Base-by-base conservation (phyloP, 2,329 filamentous ascomycete species). In the Alternaria sp. region DNA sequence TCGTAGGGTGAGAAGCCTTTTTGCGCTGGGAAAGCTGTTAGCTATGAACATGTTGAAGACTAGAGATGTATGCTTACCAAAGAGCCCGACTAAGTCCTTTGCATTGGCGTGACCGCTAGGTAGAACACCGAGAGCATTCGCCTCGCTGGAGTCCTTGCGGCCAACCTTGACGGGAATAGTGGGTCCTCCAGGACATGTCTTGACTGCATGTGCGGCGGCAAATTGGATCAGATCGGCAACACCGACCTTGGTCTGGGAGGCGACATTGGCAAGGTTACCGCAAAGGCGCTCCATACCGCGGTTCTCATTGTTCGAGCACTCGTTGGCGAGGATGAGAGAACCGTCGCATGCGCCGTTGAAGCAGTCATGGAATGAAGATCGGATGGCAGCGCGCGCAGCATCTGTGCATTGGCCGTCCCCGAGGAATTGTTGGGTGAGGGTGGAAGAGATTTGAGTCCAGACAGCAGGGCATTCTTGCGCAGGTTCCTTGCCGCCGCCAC, bases 211-310 rank as follows among this genome's bases (percentile, higher is more conserved):
- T 11, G 77, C 77, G 36, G 69, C 77, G n/a, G 77, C 77, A 51
- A 79, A 80, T 45, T 80, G 77, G 47, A 80, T 79, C 23, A 79
- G 66, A 52, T 80, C 77, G 21, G 72, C 77, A 15, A 73, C 67
- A 5, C 77, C 76, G 21, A 80, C 77, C 9, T 68, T 71, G 50
- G 82, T 84, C 51, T 82, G 76, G 13, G 69, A 68, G 30, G 81
- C 81, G 63, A 85, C 79, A 5, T 65, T 66, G 40, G 75, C 74
- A 1, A 84, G 77, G 56, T 80, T 79, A 4, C 69, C 66, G 15
- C 80, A 82, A 25, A 86, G 81, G 5, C 74, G 76, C 57, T 78
- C 67, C 1, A 88, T 77, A 0, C 84, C 85, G 3, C 59, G 69
- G 71, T 88, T 81, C 57, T 81, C 77, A 0, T 56, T 10, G 17